phyloP scores from a whole-genome alignment of 2,329 filamentous ascomycete species.

The Monosporascus cannonballus region DNA sequence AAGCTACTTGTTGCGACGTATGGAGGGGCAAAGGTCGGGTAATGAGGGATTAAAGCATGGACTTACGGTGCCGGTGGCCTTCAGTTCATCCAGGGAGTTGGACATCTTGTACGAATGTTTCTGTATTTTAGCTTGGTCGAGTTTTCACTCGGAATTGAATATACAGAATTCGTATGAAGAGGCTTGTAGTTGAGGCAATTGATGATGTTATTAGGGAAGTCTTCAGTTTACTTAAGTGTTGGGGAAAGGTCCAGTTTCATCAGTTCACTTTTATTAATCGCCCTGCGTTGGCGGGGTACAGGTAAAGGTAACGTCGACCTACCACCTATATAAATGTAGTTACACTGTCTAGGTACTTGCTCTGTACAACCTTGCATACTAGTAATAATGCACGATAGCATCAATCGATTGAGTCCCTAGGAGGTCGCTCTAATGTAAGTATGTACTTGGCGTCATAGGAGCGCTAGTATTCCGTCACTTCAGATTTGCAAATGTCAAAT shows the following conservation, averaged over 20 bases:
- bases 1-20: conserved; percentile 2
- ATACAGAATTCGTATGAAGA: not conserved
- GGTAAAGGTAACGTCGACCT: too few relatives aligned
- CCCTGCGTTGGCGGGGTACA: not conserved
- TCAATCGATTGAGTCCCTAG: too few relatives aligned
- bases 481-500: not conserved
- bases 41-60: conserved; percentile 23
- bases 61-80: conserved; percentile 92
- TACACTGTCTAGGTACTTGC: too few relatives aligned
- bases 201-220: not conserved
- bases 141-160: too few relatives aligned
- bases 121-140: not conserved
- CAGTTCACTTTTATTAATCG: not conserved
- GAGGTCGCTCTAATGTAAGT: not conserved
- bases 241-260: not conserved
- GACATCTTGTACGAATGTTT: conserved; percentile 54
- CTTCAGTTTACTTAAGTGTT: not conserved
- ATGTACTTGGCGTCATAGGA: not conserved
- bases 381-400: too few relatives aligned
- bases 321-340: too few relatives aligned
- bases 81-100: conserved; percentile 91
- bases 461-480: not conserved
- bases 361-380: too few relatives aligned
- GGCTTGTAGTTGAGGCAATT: not conserved
- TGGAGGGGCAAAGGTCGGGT: conserved; percentile 19